Base-by-base conservation (phyloP, 2,329 filamentous ascomycete genomes). In the Arthrobotrys conoides region DNA sequence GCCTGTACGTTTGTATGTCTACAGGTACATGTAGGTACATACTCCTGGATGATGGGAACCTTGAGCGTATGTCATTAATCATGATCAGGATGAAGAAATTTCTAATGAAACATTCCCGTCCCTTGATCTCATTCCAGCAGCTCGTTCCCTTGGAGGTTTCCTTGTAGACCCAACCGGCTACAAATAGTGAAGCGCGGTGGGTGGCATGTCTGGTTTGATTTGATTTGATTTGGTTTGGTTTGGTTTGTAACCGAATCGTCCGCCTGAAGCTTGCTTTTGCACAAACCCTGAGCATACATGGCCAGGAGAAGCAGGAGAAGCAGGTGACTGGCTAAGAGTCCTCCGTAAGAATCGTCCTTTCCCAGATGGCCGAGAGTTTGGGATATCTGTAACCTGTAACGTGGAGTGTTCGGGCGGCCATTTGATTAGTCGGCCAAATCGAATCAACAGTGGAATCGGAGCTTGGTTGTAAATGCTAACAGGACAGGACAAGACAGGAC, bases 371-470 rank as follows among this genome's bases (percentile, higher is more conserved):
- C 57, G 36, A 44, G 36, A 44, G 57, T 61, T 44, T 61, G 57
- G 57, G 36, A 49, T 49, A 41, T 68, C 57, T 76, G 71, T 76
- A 76, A 76, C 71, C 55, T 76, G 71, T 76, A 76, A 76, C 71
- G 38, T 71, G 72, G 59, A 76, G 59, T 44, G 72, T 68, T 22
- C 57, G 30, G 20, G 33, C 38, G 51, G 24, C n/a, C 53, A 73
- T 68, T 24, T 76, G 71, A 76, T 76, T 76, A 69, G 71, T 64
- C 24, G 57, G 33, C 33, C 33, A 36, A 36, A 30, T 30, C 27
- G 8, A 27, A 30, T 64, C 30, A 55, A 48, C 36, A 55, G 22
- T 41, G 12, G 53, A 24, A 51, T 55, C 30, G 51, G 27, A 30
- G 24, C 22, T 55, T 27, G 48, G 0, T 16, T 51, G 18, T 51